Percentiles rank a stretch among this genome's conserved stretches.
Evolutionary conservation across 768 basidiomycete species (phyloP).

Genomic region (Podaxis mareebaensis): DNA sequence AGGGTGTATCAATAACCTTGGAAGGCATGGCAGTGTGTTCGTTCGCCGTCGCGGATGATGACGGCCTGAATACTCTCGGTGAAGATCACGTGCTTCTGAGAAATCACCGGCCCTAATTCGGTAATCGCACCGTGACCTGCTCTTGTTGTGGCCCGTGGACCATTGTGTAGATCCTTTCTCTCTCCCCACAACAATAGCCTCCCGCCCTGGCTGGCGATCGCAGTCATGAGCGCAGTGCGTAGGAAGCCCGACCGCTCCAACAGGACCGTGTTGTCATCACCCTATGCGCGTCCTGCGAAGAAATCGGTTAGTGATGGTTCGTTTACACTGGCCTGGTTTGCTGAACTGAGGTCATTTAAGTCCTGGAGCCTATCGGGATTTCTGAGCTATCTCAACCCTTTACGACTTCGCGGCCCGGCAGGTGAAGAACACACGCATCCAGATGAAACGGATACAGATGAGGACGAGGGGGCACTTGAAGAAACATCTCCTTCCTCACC

Average conservation of each 20-base stretch:
- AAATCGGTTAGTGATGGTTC: conserved; percentile 23
- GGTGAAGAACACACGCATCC: conserved; percentile 19
- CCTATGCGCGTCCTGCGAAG: conserved; percentile 49
- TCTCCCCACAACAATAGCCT: conserved; percentile 17
- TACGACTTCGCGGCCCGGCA: conserved; percentile 30
- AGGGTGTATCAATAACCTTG: conserved; percentile 60
- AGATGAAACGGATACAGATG: conserved; percentile 16
- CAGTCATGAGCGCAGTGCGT: conserved; percentile 60
- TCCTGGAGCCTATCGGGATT: conserved; percentile 55
- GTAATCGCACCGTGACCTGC: not conserved
- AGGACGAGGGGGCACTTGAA: conserved; percentile 21
- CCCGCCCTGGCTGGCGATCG: conserved; percentile 6
- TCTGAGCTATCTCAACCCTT: conserved; percentile 53
- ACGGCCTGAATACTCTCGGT: conserved; percentile 18
- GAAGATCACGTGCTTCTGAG: conserved; percentile 27
- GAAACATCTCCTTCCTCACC: not conserved
- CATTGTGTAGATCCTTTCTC: conserved; percentile 24
- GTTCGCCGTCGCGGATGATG: conserved; percentile 31
- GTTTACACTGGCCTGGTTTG: conserved; percentile 19
- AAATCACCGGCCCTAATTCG: conserved; percentile 31
- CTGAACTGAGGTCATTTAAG: conserved; percentile 22
- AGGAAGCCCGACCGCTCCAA: conserved; percentile 35
- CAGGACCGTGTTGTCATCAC: conserved; percentile 38
- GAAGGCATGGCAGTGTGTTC: conserved; percentile 42
- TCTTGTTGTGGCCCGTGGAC: conserved; percentile 20